phyloP scores from a whole-genome alignment of 2,329 filamentous ascomycete genomes.

The Pseudogymnoascus sp. region DNA sequence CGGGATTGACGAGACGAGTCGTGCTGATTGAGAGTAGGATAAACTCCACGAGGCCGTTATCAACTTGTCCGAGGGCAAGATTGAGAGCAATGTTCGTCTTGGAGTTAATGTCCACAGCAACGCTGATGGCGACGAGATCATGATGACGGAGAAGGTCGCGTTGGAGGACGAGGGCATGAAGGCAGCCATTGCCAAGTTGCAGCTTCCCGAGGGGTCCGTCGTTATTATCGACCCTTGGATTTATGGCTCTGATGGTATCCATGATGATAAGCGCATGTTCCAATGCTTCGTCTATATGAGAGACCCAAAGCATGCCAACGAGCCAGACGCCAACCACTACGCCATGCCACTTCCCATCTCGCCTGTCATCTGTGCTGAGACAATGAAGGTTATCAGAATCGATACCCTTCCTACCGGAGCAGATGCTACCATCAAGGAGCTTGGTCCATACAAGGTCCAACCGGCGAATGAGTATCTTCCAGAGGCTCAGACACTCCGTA shows the following conservation, averaged over 20 bases:
- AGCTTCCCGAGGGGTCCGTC: constrained; percentile 51
- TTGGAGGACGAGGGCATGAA: constrained; percentile 49
- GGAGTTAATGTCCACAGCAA: constrained; percentile 51
- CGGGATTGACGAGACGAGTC: not conserved
- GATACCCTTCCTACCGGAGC: constrained; percentile 61
- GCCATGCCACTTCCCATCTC: constrained; percentile 58
- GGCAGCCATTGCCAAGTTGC: constrained; percentile 53
- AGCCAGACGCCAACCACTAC: constrained; percentile 62
- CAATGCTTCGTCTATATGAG: constrained; percentile 62
- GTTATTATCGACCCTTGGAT: constrained; percentile 59
- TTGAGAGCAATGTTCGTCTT: constrained; percentile 52
- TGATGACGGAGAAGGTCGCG: constrained; percentile 47
- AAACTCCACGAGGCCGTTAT: constrained; percentile 54
- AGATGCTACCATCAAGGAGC: constrained; percentile 49
- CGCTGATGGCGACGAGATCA: constrained; percentile 52
- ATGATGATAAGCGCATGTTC: constrained; percentile 42
- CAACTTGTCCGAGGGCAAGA: constrained; percentile 41
- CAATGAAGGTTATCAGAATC: constrained; percentile 59
- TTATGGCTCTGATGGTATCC: constrained; percentile 48
- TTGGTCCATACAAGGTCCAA: constrained; percentile 48
- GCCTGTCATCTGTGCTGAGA: constrained; percentile 56
- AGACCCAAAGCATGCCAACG: constrained; percentile 49
- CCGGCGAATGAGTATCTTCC: constrained; percentile 57
- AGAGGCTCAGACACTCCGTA: constrained; percentile 51
- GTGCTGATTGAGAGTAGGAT: constrained; percentile 34